Evolutionary conservation across 2,329 filamentous ascomycete species (phyloP), one percentile per base, ranked within the genome.

Genomic region (Cytospora piceae): DNA sequence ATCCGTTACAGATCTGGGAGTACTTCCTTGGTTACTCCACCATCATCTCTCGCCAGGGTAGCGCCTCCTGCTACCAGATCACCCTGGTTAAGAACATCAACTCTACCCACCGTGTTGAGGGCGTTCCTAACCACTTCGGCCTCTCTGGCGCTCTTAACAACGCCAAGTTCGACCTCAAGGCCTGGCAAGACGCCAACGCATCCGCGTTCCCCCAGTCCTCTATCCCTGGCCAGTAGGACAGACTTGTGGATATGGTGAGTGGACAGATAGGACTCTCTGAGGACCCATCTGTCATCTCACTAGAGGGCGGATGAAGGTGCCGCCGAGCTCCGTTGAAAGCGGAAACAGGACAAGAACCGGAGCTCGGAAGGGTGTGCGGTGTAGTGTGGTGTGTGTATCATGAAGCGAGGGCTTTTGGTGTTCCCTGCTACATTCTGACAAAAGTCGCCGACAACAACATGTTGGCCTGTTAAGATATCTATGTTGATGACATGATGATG

Each of bases 41-140:
- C 75, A 96, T 96, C 76, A 87, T 87, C 74, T 92, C 92, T 31
- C 89, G 93, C 75, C 92, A 96, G 79, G 93, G 93, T 71, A 84
- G 85, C 71, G 93, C 92, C 64, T 93, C 91, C 37, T 95, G 92
- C 84, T 96, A 88, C 83, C 93, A 96, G 82, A 91, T 96, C 73
- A 89, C 89, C 22, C 81, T 93, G 67, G 90, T 94, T 77, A 96
- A 96, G 87, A 96, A 96, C 82, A 85, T 96, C 78, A 96, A 96
- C 82, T 88, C 90, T 42, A 92, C 87, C 37, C 92, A 96, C 81
- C 90, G 93, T 71, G 81, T 94, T 69, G 87, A 94, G 72, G 92
- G 92, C 54, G 83, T 94, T 69, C 73, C 80, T 22, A 85, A 83
- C 31, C 91, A 94, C 74, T 91, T 85, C 73, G 88, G 84, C 57